A percentile compares a stretch with the other conserved stretches of the same genome.
Conservation (phyloP, 768 basidiomycete genomes). For the Obba rivulosa region DNA sequence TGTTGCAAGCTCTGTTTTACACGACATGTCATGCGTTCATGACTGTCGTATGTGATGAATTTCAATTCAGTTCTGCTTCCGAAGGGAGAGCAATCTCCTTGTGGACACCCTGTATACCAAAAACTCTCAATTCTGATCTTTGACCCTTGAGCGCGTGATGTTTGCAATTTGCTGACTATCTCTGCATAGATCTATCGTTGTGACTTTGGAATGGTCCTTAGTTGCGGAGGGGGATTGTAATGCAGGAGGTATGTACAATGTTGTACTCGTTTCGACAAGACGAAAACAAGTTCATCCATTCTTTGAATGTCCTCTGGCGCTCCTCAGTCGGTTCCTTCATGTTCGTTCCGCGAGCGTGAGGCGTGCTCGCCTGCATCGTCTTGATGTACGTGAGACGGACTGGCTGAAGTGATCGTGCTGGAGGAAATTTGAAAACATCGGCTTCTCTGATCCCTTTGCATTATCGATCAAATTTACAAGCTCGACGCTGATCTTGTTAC, state of each 20-base stretch:
- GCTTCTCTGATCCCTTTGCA: conserved; percentile 49
- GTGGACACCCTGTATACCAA: conserved; percentile 63
- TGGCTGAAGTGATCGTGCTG: conserved; percentile 21
- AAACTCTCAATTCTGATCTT: conserved; percentile 50
- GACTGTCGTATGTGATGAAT: conserved; percentile 35
- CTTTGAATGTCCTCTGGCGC: conserved; percentile 51
- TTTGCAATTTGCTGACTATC: conserved; percentile 1
- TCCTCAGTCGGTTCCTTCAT: conserved; percentile 24
- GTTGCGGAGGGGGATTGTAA: no score
- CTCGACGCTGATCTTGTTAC: no score
- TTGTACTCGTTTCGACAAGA: conserved; percentile 29
- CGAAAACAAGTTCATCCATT: conserved; percentile 86
- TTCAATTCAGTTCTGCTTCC: conserved; percentile 77
- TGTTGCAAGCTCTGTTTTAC: conserved; percentile 4
- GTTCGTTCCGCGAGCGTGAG: conserved; percentile 31
- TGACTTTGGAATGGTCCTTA: not conserved
- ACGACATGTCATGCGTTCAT: conserved; percentile 5
- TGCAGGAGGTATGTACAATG: conserved; percentile 7
- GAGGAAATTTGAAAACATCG: conserved; percentile 52
- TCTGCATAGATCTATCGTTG: not conserved
- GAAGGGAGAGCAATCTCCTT: conserved; percentile 69
- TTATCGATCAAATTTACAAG: not conserved
- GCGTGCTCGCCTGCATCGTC: conserved; percentile 39
- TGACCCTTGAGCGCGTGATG: conserved; percentile 2
- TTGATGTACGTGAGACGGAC: conserved; percentile 39